A percentile compares a stretch with the other conserved stretches of the same genome.
phyloP scores from a whole-genome alignment of 1,284 basidiomycete genomes.

The Thecaphora thlaspeos region DNA sequence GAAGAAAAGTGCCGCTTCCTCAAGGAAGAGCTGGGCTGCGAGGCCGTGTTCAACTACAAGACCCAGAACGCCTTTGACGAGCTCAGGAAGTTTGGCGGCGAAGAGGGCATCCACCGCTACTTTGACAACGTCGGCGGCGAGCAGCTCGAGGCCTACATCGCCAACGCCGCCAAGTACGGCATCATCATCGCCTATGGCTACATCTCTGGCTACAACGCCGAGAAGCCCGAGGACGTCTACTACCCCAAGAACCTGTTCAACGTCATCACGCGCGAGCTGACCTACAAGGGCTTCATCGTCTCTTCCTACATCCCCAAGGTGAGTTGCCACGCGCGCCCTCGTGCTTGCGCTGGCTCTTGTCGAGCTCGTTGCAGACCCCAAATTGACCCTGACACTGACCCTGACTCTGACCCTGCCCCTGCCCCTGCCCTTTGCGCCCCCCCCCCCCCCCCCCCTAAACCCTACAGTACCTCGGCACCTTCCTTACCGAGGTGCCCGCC shows the following conservation, averaged over 20 bases:
- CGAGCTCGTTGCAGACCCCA: too few relatives aligned
- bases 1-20: constrained; percentile 80
- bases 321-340: too few relatives aligned
- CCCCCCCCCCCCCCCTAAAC: too few relatives aligned
- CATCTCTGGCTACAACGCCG: constrained; percentile 36
- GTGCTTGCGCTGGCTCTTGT: too few relatives aligned
- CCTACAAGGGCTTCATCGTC: constrained; percentile 36
- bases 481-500: constrained; percentile 24
- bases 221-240: constrained; percentile 29
- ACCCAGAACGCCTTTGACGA: constrained; percentile 61
- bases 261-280: constrained; percentile 28
- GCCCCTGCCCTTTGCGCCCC: too few relatives aligned
- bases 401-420: too few relatives aligned
- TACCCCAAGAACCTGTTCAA: constrained; percentile 42
- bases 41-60: constrained; percentile 84
- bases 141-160: constrained; percentile 39
- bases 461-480: constrained; percentile 12
- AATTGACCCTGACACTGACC: too few relatives aligned
- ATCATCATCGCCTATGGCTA: constrained; percentile 40
- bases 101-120: constrained; percentile 37
- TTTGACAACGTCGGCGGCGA: constrained; percentile 44
- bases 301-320: constrained; percentile 25
- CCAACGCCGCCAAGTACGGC: constrained; percentile 29
- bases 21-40: constrained; percentile 75
- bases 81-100: constrained; percentile 31